Evolutionary conservation across 306 rosid genomes (phyloP).

Genomic region (Urtica urens): DNA sequence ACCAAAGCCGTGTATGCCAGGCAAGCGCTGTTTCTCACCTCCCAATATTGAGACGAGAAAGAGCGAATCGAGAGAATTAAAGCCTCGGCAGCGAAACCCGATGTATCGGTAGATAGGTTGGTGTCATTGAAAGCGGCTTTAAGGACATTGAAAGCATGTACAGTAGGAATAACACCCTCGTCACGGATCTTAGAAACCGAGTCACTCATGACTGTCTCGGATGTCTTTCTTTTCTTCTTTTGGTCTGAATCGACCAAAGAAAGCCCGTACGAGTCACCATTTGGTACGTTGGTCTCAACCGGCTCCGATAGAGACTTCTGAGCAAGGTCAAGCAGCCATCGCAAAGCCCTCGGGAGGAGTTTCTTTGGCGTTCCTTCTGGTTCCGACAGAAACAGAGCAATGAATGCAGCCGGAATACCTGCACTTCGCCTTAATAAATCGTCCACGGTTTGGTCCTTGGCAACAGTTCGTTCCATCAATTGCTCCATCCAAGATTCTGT

Average conservation of each 20-base stretch:
- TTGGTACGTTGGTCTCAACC: conserved; percentile 31
- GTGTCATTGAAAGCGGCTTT: conserved; percentile 92
- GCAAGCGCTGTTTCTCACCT: conserved; percentile 91
- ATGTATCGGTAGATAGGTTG: conserved; percentile 81
- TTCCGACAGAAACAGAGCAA: conserved; percentile 91
- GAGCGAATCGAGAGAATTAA: conserved; percentile 61
- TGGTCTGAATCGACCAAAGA: conserved; percentile 19
- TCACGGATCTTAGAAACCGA: conserved; percentile 66
- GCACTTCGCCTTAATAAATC: conserved; percentile 97
- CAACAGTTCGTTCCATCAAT: conserved; percentile 82
- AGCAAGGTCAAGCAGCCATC: conserved; percentile 87
- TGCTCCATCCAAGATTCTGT: conserved; percentile 96
- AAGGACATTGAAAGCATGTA: conserved; percentile 82
- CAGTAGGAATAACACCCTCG: conserved; percentile 96
- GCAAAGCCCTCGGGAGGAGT: conserved; percentile 77
- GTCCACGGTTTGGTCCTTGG: conserved; percentile 84
- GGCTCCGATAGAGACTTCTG: conserved; percentile 43
- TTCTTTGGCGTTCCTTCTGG: conserved; percentile 97
- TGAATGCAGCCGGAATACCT: conserved; percentile 95
- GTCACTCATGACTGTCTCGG: conserved; percentile 30
- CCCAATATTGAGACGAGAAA: conserved; percentile 95
- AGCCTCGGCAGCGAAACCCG: conserved; percentile 96
- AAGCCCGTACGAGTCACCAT: conserved; percentile 21
- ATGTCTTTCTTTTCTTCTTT: conserved; percentile 18
- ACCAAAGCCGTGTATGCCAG: conserved; percentile 88